Base-by-base conservation (phyloP, 202 grass and related monocot genomes). In the Carex arenaria region DNA sequence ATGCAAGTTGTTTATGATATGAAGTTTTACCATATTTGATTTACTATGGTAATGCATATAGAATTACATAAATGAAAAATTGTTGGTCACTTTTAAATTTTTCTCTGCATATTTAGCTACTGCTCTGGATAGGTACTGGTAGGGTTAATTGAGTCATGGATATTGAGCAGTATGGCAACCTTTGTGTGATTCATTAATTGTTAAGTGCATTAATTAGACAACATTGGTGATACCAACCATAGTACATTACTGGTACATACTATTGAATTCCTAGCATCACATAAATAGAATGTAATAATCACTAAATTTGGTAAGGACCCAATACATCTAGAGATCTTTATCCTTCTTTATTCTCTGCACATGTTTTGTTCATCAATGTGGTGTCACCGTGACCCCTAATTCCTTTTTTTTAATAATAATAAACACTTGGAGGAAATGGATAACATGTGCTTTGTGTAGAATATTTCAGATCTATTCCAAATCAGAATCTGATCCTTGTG, bases 381-480 rank as follows among this genome's bases (percentile, higher is more conserved):
- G 73, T 57, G 51, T 57, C 72, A 57, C 26, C 19, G 28, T 74
- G 51, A 52, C 5, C 73, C 73, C 52, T 36, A 77, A 14, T 36
- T n/a, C 7, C 12, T 77, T n/a, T 6, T 53, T 77, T 77, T 56
- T 59, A 0, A 17, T 13, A 14, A 72, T 52, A 73, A 28, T 5
- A 70, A 53, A 42, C 5, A 55, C 9, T 20, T 15, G 26, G 5
- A 15, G 72, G 40, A 4, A 55, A 18, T 55, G 72, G 13, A 31
- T 49, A 31, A 49, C 47, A 54, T 32, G 22, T 75, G 72, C 72
- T 75, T 72, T 75, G 49, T 75, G 72, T 55, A 30, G 49, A 54
- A 75, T 75, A 75, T 53, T 31, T 38, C 8, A 57, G 73, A 77
- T 59, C 73, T 17, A 57, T 59, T 77, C 73, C 52, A 57, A 74